phyloP scores from a whole-genome alignment of 106 monocot genomes.

The Platanthera zijinensis region DNA sequence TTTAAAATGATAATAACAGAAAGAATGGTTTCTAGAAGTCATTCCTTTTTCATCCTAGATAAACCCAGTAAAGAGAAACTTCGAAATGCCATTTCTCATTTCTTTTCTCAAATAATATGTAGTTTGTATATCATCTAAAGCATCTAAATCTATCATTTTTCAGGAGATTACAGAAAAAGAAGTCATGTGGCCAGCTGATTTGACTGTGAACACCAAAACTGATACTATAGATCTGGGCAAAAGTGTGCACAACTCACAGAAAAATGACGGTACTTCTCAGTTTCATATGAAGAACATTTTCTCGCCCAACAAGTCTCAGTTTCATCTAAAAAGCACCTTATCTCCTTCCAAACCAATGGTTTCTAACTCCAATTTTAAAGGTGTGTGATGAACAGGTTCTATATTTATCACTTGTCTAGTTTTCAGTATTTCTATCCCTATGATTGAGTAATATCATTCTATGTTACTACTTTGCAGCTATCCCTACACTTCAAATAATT shows the following conservation, averaged over 20 bases:
- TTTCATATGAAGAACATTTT: neutral
- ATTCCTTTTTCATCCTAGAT: neutral
- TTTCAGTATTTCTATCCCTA: neutral
- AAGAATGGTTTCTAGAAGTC: neutral
- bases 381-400: neutral
- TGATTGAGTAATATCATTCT: constrained; percentile 3
- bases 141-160: constrained; percentile 3
- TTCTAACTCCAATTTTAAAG: neutral
- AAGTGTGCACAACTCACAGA: neutral
- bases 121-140: constrained; percentile 7
- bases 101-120: neutral
- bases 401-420: neutral
- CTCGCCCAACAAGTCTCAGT: neutral
- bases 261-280: neutral
- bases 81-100: neutral
- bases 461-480: constrained; percentile 8
- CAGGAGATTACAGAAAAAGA: neutral
- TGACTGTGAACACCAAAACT: neutral
- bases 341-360: neutral
- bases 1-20: neutral
- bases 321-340: neutral
- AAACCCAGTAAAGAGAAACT: neutral
- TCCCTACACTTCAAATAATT: neutral
- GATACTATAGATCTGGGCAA: neutral
- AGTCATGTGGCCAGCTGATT: neutral